phyloP scores from a whole-genome alignment of 495 filamentous ascomycete genomes.

The Penicillium riverlandense region DNA sequence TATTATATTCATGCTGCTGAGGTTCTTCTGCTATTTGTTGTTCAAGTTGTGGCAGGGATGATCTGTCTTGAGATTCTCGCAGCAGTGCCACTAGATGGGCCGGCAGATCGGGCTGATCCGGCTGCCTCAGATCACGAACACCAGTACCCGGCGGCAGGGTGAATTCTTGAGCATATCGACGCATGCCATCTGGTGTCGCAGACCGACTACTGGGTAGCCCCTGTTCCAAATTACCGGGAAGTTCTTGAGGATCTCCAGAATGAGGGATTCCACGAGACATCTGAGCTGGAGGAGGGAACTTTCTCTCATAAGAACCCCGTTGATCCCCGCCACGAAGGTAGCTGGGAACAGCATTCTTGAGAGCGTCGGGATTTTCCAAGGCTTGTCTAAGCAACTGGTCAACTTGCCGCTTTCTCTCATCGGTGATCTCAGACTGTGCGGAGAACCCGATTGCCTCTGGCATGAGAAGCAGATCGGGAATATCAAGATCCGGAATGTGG shows the following conservation, averaged over 20 bases:
- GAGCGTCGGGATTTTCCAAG: background rate
- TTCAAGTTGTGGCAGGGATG: too few species aligned
- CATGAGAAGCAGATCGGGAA: conserved; percentile 7
- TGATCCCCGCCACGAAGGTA: background rate
- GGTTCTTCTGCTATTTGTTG: too few species aligned
- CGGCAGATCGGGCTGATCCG: too few species aligned
- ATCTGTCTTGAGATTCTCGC: too few species aligned
- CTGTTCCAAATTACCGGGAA: conserved; percentile 21
- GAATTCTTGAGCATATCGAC: background rate
- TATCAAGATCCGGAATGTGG: conserved; percentile 4
- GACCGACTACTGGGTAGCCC: conserved; percentile 17
- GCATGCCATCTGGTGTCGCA: conserved; percentile 18
- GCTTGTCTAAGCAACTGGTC: conserved; percentile 8
- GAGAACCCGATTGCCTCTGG: conserved; percentile 20
- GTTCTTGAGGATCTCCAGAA: conserved; percentile 12
- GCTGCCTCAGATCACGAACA: too few species aligned
- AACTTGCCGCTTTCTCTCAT: conserved; percentile 13
- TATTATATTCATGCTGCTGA: too few species aligned
- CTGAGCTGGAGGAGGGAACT: background rate
- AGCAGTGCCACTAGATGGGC: too few species aligned
- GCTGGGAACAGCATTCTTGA: background rate
- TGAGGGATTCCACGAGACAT: background rate
- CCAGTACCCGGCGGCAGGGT: background rate
- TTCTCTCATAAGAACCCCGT: background rate
- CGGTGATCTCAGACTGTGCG: conserved; percentile 14